phyloP scores from a whole-genome alignment of 1,139 yeast species.

The Hansenula sp. region DNA sequence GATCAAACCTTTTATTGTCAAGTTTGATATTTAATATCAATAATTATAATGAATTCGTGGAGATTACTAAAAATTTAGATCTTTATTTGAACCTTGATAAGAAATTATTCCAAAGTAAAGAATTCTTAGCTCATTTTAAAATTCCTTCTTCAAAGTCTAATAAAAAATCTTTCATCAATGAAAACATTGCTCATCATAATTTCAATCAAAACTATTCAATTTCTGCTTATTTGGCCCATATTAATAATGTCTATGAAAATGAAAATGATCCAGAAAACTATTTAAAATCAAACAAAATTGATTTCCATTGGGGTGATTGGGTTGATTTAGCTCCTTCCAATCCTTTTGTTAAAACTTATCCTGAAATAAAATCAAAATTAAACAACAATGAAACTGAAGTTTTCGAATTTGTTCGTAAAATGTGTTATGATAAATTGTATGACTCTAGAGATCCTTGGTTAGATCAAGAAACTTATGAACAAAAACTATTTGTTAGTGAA shows the following conservation, averaged over 20 bases:
- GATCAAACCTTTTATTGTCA: conserved; percentile 17
- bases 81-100: conserved; percentile 15
- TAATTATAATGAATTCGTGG: conserved; percentile 17
- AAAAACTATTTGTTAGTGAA: conserved; percentile 17
- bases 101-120: conserved; percentile 15
- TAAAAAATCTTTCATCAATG: conserved; percentile 4
- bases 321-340: conserved; percentile 22
- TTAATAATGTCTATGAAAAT: conserved; percentile 8
- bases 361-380: conserved; percentile 10
- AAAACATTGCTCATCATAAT: background rate
- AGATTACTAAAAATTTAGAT: conserved; percentile 15
- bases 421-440: conserved; percentile 20
- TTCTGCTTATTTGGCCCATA: conserved; percentile 11
- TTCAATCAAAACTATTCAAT: conserved; percentile 17
- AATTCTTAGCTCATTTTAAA: conserved; percentile 14
- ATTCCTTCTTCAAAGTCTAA: conserved; percentile 5
- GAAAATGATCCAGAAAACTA: conserved; percentile 15
- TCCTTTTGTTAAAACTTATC: conserved; percentile 20
- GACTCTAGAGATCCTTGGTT: conserved; percentile 23
- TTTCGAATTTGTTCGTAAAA: conserved; percentile 10
- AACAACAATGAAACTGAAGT: conserved; percentile 14
- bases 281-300: conserved; percentile 9
- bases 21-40: conserved; percentile 15
- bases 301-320: conserved; percentile 28
- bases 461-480: conserved; percentile 15